A percentile compares a stretch with the other conserved stretches of the same genome.
Evolutionary conservation across 768 basidiomycete genomes (phyloP).

Genomic region (Boletus eberwhitei): DNA sequence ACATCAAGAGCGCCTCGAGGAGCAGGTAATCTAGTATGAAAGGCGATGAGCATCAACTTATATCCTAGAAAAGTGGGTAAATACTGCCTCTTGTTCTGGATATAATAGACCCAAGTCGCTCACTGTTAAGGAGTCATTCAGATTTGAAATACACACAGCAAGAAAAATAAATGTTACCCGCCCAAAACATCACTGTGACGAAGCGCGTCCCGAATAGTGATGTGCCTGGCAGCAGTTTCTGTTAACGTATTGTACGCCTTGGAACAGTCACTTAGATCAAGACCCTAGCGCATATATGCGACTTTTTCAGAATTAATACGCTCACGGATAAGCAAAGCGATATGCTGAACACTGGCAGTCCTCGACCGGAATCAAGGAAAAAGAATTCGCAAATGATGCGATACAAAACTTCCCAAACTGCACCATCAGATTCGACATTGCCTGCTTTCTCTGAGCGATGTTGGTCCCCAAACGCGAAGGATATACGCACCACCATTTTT

Average conservation of each 20-base stretch:
- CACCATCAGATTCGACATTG: conserved; percentile 19
- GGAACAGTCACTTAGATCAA: conserved; percentile 13
- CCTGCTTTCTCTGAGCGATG: conserved; percentile 10
- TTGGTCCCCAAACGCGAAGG: neutral
- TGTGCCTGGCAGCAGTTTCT: conserved; percentile 42
- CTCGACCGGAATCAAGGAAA: conserved; percentile 26
- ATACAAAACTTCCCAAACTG: conserved; percentile 28
- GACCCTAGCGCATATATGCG: conserved; percentile 29
- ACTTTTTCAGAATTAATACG: conserved; percentile 5
- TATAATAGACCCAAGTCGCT: conserved; percentile 47
- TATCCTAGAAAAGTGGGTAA: neutral
- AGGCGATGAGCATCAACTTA: neutral
- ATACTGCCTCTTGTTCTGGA: conserved; percentile 46
- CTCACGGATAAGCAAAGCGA: conserved; percentile 26
- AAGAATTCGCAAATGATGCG: conserved; percentile 37
- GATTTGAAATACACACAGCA: neutral
- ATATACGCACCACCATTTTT: conserved; percentile 16
- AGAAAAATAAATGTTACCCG: conserved; percentile 36
- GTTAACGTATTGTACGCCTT: conserved; percentile 55
- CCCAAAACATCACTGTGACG: conserved; percentile 45
- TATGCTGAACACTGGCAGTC: conserved; percentile 19
- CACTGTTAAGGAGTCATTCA: conserved; percentile 27
- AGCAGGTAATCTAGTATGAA: conserved; percentile 48
- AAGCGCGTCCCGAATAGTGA: conserved; percentile 43
- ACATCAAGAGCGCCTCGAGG: conserved; percentile 52